Conservation (phyloP, 2,329 filamentous ascomycete genomes). For the Orbilia oligospora region DNA sequence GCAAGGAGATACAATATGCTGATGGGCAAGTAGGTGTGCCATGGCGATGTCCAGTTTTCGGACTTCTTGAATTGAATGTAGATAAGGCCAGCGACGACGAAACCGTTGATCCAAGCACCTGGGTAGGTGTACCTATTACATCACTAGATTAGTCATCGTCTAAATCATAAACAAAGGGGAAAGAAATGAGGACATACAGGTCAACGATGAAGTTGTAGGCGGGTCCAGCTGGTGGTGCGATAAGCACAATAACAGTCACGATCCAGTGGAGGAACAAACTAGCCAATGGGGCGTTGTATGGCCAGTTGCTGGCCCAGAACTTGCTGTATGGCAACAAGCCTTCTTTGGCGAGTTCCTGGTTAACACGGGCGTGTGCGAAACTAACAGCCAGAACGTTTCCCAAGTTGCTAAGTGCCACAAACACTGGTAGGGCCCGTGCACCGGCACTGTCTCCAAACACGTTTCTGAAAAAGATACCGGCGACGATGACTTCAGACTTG, state of each 20-base stretch:
- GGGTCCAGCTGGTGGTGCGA: constrained; percentile 76
- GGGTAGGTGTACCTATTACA: constrained; percentile 68
- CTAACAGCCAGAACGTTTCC: constrained; percentile 76
- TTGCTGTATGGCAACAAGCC: constrained; percentile 76
- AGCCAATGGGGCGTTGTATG: constrained; percentile 76
- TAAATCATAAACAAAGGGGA: not conserved
- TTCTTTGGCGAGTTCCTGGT: constrained; percentile 76
- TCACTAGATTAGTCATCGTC: constrained; percentile 5
- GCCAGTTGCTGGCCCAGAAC: constrained; percentile 79
- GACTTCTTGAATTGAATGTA: constrained; percentile 70
- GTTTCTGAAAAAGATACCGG: constrained; percentile 75
- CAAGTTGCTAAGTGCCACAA: constrained; percentile 75
- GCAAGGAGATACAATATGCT: constrained; percentile 70
- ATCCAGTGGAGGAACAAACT: constrained; percentile 77
- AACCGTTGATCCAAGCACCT: constrained; percentile 72
- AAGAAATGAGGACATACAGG: constrained; percentile 66
- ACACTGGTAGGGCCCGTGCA: constrained; percentile 70
- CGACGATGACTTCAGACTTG: constrained; percentile 74
- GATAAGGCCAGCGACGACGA: constrained; percentile 71
- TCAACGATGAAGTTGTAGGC: constrained; percentile 79
- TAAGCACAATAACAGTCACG: constrained; percentile 75
- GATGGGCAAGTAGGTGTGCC: constrained; percentile 71
- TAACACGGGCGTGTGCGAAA: constrained; percentile 72
- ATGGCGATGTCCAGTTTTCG: constrained; percentile 72
- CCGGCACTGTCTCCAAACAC: constrained; percentile 74